These are phyloP conservation scores for Penicillium pancosmium DNA, from an alignment of 495 filamentous ascomycete genomes.

Conservation along the genomic window DNA sequence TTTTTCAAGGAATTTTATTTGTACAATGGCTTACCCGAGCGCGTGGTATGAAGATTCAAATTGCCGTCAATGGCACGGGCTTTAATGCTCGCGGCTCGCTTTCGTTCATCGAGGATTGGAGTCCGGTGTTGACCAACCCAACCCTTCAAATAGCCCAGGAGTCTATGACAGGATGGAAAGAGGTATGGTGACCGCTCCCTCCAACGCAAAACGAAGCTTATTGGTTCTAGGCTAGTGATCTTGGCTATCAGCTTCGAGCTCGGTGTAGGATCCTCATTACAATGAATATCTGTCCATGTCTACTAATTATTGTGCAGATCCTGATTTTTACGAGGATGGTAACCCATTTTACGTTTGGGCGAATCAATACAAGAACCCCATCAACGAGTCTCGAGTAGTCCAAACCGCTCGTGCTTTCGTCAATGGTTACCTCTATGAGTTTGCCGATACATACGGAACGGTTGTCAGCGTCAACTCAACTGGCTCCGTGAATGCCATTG, in stretches of 20 bases:
- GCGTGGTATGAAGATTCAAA: conserved; percentile 37
- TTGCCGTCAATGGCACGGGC: conserved; percentile 24
- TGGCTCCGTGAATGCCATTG: conserved; percentile 41
- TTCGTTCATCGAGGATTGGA: conserved; percentile 56
- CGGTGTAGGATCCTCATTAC: conserved; percentile 19
- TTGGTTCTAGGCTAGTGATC: conserved; percentile 23
- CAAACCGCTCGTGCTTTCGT: conserved; percentile 52
- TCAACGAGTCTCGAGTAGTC: conserved; percentile 41
- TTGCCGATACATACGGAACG: conserved; percentile 47
- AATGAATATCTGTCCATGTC: not conserved
- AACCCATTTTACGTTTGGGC: conserved; percentile 58
- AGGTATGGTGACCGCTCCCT: conserved; percentile 33
- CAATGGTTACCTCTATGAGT: conserved; percentile 54
- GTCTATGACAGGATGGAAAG: conserved; percentile 58
- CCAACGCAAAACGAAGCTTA: conserved; percentile 12
- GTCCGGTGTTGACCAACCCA: conserved; percentile 51
- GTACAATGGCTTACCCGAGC: not conserved
- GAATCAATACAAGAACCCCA: conserved; percentile 57
- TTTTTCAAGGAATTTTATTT: not conserved
- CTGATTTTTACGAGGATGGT: conserved; percentile 57
- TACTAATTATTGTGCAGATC: conserved; percentile 37
- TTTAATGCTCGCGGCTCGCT: conserved; percentile 46
- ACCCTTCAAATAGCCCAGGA: conserved; percentile 51
- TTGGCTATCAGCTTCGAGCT: conserved; percentile 22
- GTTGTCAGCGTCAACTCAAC: conserved; percentile 55